A percentile compares a stretch with the other conserved stretches of the same genome.
Conservation (phyloP, 73 alveolate genomes). For the Paramecium pentaurelia region DNA sequence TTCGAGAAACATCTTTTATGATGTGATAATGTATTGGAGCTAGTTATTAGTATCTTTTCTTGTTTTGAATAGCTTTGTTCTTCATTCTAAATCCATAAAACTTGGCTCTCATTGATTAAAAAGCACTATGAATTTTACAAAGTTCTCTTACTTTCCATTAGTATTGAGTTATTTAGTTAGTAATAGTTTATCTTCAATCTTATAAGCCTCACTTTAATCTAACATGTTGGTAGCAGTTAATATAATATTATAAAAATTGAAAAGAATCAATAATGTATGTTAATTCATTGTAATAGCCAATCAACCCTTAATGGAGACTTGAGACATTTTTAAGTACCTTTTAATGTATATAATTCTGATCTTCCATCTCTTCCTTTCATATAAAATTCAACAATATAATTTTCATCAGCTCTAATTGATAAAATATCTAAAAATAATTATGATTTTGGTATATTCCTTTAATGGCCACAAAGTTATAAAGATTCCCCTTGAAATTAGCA, state of each 20-base stretch:
- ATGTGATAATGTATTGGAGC: background rate
- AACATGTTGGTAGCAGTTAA: background rate
- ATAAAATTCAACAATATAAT: constrained; percentile 12
- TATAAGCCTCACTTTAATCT: background rate
- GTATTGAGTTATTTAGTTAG: background rate
- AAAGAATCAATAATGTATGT: background rate
- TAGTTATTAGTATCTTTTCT: background rate
- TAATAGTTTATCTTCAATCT: background rate
- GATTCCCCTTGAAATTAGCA: constrained; percentile 26
- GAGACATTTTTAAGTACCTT: background rate
- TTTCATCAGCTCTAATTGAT: constrained; percentile 33
- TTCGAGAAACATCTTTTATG: background rate
- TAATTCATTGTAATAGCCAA: constrained; percentile 1
- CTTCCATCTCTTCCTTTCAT: background rate
- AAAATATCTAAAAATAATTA: background rate
- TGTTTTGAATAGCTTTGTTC: background rate
- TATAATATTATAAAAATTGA: background rate
- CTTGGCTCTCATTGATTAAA: background rate
- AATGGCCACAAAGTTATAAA: constrained; percentile 18
- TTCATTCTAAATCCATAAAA: background rate
- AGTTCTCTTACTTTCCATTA: background rate
- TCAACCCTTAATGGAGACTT: constrained; percentile 17
- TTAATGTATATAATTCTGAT: background rate
- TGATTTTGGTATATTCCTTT: background rate
- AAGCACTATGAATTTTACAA: background rate